Conservation (phyloP, 2,329 filamentous ascomycete species). For the Penicillium corylophilum region DNA sequence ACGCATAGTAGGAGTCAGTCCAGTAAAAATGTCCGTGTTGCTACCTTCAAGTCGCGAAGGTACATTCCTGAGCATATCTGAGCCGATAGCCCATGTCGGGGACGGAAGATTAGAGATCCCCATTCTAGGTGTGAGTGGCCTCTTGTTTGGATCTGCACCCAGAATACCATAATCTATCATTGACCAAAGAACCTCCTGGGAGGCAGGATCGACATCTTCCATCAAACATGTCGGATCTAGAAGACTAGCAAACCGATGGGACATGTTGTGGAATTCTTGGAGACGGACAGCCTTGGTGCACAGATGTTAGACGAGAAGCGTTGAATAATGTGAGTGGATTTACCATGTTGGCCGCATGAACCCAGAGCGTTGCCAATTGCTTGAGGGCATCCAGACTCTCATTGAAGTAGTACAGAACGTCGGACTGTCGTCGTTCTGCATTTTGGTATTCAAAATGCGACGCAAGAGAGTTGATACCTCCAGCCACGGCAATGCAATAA, state of each 20-base stretch:
- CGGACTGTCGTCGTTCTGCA: constrained; percentile 1
- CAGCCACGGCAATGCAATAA: constrained; percentile 34
- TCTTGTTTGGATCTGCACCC: constrained; percentile 9
- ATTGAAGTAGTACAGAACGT: constrained; percentile 16
- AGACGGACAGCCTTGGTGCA: constrained; percentile 15
- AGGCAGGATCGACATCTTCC: constrained; percentile 18
- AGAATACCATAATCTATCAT: constrained; percentile 26
- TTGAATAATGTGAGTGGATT: background rate
- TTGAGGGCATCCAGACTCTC: constrained; percentile 18
- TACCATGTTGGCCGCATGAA: constrained; percentile 26
- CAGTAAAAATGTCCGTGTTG: constrained; percentile 3
- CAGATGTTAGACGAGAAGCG: background rate
- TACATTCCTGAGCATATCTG: constrained; percentile 3
- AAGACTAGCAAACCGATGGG: constrained; percentile 14
- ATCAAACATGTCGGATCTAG: constrained; percentile 15
- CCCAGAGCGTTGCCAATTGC: constrained; percentile 16
- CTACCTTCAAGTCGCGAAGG: background rate
- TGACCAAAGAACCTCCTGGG: constrained; percentile 18
- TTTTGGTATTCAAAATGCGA: constrained; percentile 14
- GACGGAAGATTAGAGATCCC: constrained; percentile 10
- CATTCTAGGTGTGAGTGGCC: background rate
- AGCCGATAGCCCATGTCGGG: constrained; percentile 9
- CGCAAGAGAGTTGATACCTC: constrained; percentile 16
- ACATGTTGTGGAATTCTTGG: constrained; percentile 23
- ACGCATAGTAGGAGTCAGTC: constrained; percentile 12